Evolutionary conservation across 768 basidiomycete genomes (phyloP), one percentile per base, ranked within the genome.

Genomic region (Sarcomyxa edulis): DNA sequence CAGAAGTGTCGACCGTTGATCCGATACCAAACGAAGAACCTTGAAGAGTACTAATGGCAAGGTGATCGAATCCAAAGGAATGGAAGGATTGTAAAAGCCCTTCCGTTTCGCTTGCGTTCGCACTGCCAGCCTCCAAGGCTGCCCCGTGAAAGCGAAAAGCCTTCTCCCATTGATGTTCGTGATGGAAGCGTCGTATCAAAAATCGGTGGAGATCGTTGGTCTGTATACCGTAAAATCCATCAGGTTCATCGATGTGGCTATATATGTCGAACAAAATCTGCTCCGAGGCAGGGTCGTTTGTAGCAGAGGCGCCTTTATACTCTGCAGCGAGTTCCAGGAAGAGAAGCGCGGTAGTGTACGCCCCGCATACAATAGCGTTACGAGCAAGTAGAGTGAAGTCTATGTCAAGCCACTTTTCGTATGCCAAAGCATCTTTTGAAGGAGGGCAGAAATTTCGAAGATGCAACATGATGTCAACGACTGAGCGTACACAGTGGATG

Each of bases 211-310:
- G 72, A 52, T 98, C 80, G 22, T 71, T 60, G 6, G 84, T 80
- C 45, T 82, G 72, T 43, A 98, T 92, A 5, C 92, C 92, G 58
- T 99, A 99, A 57, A 99, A 99, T 2, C 96, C 93, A 50, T 99
- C 96, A 0, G 94, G 94, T 56, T 99, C 96, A 52, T 96, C 94
- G 43, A 99, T 92, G 49, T 92, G 85, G 38, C 81, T 80, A 53
- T 98, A 99, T 35, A 98, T 91, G 35, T 85, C 84, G 63, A 92
- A 97, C 15, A 98, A 64, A 18, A 94, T 69, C 41, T 84, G 66
- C 47, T 91, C 87, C 1, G 70, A 62, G 11, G 61, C 57, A 3
- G 50, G 44, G n/a, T 52, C 52, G 6, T 60, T 58, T 14, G 51
- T 44, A 20, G 48, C 37, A 8, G 57, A 55, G 23, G 54, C 47